A percentile compares a stretch with the other conserved stretches of the same genome.
Conservation (phyloP, 2,329 filamentous ascomycete species). For the Chalara sp. region DNA sequence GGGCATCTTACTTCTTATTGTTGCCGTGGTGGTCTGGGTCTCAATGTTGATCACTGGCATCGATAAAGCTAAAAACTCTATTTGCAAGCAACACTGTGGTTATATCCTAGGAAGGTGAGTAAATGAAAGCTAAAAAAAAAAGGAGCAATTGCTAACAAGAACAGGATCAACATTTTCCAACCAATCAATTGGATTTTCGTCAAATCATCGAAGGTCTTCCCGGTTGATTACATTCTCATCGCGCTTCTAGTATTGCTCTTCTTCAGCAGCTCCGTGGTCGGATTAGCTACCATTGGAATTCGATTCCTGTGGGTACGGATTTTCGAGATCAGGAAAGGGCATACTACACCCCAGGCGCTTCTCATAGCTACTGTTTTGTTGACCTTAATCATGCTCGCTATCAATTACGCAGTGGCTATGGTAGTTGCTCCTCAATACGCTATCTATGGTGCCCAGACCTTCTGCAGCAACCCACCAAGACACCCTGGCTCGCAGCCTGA, state of each 20-base stretch:
- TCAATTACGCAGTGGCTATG: constrained; percentile 91
- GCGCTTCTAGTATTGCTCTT: constrained; percentile 77
- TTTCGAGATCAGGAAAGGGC: constrained; percentile 83
- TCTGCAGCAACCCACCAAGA: constrained; percentile 67
- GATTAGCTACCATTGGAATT: constrained; percentile 81
- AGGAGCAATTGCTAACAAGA: constrained; percentile 15
- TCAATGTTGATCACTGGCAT: constrained; percentile 95
- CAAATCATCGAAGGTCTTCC: constrained; percentile 75
- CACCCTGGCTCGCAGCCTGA: constrained; percentile 62
- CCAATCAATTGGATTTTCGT: constrained; percentile 89
- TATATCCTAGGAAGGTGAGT: constrained; percentile 67
- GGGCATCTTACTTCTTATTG: constrained; percentile 68
- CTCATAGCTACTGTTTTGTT: constrained; percentile 87
- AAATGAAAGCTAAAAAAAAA: background rate
- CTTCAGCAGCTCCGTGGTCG: constrained; percentile 81
- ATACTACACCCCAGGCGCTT: constrained; percentile 86
- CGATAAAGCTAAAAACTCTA: constrained; percentile 92
- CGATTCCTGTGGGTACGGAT: constrained; percentile 93
- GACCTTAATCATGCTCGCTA: constrained; percentile 79
- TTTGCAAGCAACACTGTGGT: constrained; percentile 85
- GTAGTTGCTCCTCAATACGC: constrained; percentile 94
- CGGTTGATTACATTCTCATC: constrained; percentile 88
- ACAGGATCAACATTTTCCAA: constrained; percentile 82
- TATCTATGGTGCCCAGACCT: constrained; percentile 89
- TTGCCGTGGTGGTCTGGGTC: constrained; percentile 72